These are phyloP conservation scores for Aureobasidium sp. DNA, from an alignment of 2,329 filamentous ascomycete species.

Conservation along the genomic window DNA sequence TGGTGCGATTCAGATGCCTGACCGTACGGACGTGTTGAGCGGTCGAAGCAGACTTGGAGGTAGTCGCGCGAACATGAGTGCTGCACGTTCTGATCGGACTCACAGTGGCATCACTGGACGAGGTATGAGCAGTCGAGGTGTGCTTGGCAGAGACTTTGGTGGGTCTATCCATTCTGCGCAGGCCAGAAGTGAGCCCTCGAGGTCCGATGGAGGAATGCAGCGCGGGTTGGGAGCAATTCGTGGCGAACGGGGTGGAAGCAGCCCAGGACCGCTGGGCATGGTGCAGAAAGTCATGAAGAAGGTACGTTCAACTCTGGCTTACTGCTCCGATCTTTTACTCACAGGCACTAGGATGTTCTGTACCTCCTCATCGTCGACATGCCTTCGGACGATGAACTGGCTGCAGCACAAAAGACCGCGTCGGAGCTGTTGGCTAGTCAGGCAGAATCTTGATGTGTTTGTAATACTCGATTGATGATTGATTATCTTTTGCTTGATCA, in stretches of 20 bases:
- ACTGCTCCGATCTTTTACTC: background rate
- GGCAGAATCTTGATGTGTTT: background rate
- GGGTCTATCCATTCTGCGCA: background rate
- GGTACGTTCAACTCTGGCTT: background rate
- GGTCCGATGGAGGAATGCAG: background rate
- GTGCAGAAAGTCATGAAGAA: slow-evolving; percentile 22
- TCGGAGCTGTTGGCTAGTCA: background rate
- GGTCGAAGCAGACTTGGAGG: background rate
- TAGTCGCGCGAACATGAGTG: background rate
- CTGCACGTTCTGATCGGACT: background rate
- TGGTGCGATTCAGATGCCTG: slow-evolving; percentile 29
- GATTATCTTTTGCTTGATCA: background rate
- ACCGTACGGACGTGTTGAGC: background rate
- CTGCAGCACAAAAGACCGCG: slow-evolving; percentile 18
- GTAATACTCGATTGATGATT: background rate
- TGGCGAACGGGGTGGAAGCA: background rate
- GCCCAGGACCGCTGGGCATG: slow-evolving; percentile 11
- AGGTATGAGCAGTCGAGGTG: background rate
- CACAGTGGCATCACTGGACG: background rate
- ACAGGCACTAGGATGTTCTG: slow-evolving; percentile 36
- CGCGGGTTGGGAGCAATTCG: background rate
- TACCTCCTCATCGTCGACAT: slow-evolving; percentile 48
- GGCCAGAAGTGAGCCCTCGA: background rate
- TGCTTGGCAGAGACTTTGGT: background rate
- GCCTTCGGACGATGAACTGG: slow-evolving; percentile 40